A percentile compares a stretch with the other conserved stretches of the same genome.
phyloP scores from a whole-genome alignment of 2,329 filamentous ascomycete species.

The Penicillium sp. region DNA sequence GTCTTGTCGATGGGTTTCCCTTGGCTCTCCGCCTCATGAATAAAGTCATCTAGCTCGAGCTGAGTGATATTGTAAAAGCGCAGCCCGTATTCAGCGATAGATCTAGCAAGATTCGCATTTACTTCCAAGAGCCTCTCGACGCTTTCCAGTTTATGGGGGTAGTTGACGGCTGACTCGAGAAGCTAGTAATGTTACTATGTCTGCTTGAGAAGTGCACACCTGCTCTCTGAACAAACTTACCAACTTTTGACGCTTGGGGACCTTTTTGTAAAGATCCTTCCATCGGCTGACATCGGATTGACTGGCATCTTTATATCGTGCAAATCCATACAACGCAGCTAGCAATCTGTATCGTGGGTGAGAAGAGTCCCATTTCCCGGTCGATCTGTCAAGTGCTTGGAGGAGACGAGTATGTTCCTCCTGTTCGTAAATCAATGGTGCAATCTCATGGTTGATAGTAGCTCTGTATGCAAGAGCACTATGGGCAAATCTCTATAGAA shows the following conservation, averaged over 20 bases:
- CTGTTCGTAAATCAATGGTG: background rate
- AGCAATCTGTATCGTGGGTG: constrained; percentile 31
- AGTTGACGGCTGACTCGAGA: constrained; percentile 60
- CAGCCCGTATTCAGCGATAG: constrained; percentile 50
- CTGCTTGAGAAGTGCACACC: background rate
- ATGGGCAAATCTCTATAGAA: background rate
- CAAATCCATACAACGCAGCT: constrained; percentile 28
- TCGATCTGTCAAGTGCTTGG: constrained; percentile 15
- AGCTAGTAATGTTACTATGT: constrained; percentile 32
- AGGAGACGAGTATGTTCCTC: constrained; percentile 19
- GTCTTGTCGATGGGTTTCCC: constrained; percentile 49
- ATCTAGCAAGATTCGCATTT: constrained; percentile 52
- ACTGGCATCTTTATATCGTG: constrained; percentile 23
- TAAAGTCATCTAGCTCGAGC: constrained; percentile 50
- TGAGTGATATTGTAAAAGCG: constrained; percentile 50
- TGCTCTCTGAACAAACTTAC: constrained; percentile 5
- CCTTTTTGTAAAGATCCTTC: constrained; percentile 24
- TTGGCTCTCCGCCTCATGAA: constrained; percentile 37
- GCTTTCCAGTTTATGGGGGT: constrained; percentile 55
- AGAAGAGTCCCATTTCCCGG: constrained; percentile 18
- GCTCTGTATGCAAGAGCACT: background rate
- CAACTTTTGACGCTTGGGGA: constrained; percentile 18
- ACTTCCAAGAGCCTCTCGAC: constrained; percentile 46
- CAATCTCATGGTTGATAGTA: background rate
- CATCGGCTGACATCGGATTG: constrained; percentile 22